These are phyloP conservation scores for Pulveroboletus sp. DNA, from an alignment of 768 basidiomycete species.

Conservation along the genomic window DNA sequence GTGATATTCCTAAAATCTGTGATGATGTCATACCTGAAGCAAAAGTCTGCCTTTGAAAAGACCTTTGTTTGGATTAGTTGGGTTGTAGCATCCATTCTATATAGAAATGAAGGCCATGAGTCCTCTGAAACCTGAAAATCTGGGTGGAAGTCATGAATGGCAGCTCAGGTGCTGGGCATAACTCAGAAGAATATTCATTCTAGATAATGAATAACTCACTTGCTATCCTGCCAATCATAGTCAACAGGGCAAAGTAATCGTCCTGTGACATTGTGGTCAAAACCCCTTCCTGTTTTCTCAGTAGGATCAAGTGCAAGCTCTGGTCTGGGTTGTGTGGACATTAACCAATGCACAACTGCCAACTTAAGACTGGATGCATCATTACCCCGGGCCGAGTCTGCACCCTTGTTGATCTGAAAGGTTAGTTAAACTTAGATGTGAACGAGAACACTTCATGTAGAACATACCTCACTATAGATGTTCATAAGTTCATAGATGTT, in stretches of 20 bases:
- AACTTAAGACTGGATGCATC: not conserved
- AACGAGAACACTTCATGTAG: not conserved
- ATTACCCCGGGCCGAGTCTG: constrained; percentile 8
- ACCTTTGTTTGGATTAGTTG: not conserved
- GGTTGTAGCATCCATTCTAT: not conserved
- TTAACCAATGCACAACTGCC: no score
- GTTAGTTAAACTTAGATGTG: not conserved
- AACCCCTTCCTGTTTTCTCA: no score
- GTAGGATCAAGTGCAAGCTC: no score
- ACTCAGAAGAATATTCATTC: not conserved
- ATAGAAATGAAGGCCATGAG: constrained; percentile 1
- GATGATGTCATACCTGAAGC: not conserved
- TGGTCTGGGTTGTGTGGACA: no score
- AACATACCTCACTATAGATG: not conserved
- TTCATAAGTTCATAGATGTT: not conserved
- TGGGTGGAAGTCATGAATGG: not conserved
- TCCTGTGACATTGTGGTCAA: no score
- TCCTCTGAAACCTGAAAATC: not conserved
- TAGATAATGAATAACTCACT: no score
- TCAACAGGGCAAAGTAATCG: constrained; percentile 8
- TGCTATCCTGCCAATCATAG: no score
- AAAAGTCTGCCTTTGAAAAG: not conserved
- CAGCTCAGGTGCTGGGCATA: not conserved
- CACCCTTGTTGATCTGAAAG: not conserved
- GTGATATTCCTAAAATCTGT: no score